phyloP scores from a whole-genome alignment of 2,329 filamentous ascomycete species.

The Scedosporium aurantiacum region DNA sequence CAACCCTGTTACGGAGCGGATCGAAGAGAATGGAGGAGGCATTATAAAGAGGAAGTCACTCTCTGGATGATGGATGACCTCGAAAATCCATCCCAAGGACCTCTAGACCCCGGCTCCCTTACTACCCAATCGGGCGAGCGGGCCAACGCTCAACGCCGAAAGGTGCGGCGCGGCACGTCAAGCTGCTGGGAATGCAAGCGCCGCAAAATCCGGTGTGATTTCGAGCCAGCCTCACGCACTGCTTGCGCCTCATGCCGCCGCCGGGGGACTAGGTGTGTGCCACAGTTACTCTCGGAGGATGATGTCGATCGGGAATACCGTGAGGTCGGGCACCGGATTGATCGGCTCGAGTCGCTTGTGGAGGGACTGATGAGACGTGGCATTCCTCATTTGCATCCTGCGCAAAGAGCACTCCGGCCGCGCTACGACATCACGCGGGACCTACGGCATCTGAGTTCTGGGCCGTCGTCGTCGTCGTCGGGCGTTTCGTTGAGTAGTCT shows the following conservation, averaged over 20 bases:
- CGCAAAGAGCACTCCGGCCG: neutral
- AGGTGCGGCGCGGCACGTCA: constrained; percentile 41
- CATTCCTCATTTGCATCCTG: neutral
- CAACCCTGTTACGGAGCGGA: no score
- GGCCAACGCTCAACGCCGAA: constrained; percentile 14
- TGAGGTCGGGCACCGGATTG: neutral
- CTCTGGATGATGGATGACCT: neutral
- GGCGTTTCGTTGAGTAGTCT: neutral
- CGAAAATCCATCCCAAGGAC: neutral
- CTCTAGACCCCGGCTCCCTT: neutral
- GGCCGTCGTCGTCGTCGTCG: neutral
- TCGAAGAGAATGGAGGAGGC: no score
- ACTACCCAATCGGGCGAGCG: neutral
- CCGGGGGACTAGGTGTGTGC: constrained; percentile 30
- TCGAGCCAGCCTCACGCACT: constrained; percentile 22
- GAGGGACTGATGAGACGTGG: neutral
- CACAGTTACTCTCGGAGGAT: constrained; percentile 34
- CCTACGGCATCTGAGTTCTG: neutral
- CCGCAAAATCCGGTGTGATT: constrained; percentile 40
- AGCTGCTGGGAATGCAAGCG: constrained; percentile 51
- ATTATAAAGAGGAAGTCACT: no score
- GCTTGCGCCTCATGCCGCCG: constrained; percentile 34
- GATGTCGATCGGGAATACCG: constrained; percentile 9
- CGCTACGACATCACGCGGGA: neutral
- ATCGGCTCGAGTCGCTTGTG: neutral